Base-by-base conservation (phyloP, 768 basidiomycete species). In the Phaeolepiota aurea region DNA sequence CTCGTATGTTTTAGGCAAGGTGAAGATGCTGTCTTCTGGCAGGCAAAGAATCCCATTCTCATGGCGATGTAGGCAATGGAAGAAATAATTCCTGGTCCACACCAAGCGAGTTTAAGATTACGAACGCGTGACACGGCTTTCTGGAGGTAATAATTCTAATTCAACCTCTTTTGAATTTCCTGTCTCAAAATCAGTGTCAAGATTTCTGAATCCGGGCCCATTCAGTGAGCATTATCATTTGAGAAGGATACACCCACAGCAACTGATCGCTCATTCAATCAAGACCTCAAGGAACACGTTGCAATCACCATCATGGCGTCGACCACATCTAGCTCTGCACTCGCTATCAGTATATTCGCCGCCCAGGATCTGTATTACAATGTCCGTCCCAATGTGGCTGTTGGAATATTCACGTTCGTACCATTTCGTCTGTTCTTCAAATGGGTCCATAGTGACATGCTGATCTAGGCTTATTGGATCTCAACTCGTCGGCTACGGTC, bases 291-390 rank as follows among this genome's bases (percentile, higher is more conserved):
- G 51, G 78, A 81, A 48, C 77, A 81, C 48, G 75, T 77, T 4
- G 71, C 71, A 10, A 79, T 81, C 38, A 76, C 76, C 2, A 76
- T 79, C 25, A 74, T 80, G 53, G 57, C 77, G 1, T 70, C 74
- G 14, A 79, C 78, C 0, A 78, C 78, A 2, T 71, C 75, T 1
- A 64, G 67, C 1, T 76, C 76, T 1, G 76, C 78, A 0, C 58
- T 74, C 9, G 76, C 75, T 0, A 77, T 78, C 51, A 74, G 69
- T 39, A 68, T 78, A 44, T 76, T 79, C 40, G 77, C 77, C 2
- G 74, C 76, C 0, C 64, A 79, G 23, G 68, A 72, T 48, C 49
- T 61, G 31, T 67, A 56, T 45, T 76, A 76, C 48, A 52, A 62
- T 42, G 58, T 73, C 43, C 57, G 68, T 55, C 63, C 66, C 14